phyloP scores from a whole-genome alignment of 2,329 filamentous ascomycete species.

The Aspergillus persii region DNA sequence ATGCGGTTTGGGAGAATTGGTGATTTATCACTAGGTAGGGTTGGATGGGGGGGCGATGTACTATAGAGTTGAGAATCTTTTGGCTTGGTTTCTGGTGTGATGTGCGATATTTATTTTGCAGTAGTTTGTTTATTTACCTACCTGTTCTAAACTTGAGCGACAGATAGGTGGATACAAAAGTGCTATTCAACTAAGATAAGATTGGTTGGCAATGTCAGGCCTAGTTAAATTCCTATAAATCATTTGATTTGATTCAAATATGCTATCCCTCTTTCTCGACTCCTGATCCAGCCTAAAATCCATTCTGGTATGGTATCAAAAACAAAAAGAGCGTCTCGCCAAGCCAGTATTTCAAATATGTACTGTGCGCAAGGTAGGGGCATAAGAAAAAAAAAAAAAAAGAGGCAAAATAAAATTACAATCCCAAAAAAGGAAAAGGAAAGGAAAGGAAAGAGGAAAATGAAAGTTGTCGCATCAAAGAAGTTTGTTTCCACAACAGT shows the following conservation, averaged over 20 bases:
- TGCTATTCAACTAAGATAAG: too few relatives aligned
- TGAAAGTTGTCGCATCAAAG: neutral
- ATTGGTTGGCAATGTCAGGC: too few relatives aligned
- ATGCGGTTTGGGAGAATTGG: slow-evolving; percentile 82
- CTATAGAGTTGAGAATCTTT: neutral
- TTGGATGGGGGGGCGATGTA: neutral
- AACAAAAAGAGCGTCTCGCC: slow-evolving; percentile 36
- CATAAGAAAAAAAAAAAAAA: neutral
- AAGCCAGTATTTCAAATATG: slow-evolving; percentile 64
- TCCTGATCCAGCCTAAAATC: slow-evolving; percentile 12
- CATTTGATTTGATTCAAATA: neutral
- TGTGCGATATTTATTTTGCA: neutral
- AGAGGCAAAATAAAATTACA: slow-evolving; percentile 22
- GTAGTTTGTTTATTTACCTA: too few relatives aligned
- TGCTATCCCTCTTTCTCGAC: slow-evolving; percentile 9
- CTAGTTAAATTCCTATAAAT: too few relatives aligned
- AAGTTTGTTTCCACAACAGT: neutral
- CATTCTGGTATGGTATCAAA: slow-evolving; percentile 15
- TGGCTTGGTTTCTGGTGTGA: neutral
- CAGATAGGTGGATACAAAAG: too few relatives aligned
- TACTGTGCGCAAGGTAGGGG: slow-evolving; percentile 5
- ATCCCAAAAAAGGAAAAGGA: slow-evolving; percentile 6
- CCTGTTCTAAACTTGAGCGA: too few relatives aligned
- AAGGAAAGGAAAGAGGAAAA: neutral
- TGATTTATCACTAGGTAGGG: slow-evolving; percentile 35